phyloP scores from a whole-genome alignment of 352 stramenopile genomes.

The Thalassiosira mediterranea region DNA sequence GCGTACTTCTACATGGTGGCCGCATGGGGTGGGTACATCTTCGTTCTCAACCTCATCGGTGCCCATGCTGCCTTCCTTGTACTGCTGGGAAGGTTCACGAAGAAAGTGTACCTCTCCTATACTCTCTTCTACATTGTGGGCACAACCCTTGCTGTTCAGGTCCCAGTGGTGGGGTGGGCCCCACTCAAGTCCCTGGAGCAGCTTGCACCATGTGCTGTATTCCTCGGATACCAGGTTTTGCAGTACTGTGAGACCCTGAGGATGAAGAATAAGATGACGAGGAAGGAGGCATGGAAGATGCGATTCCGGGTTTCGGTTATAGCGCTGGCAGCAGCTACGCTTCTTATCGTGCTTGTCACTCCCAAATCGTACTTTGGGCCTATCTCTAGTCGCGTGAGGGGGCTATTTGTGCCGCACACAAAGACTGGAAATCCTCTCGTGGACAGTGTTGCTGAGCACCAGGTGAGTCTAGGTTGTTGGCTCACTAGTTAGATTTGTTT shows the following conservation, averaged over 20 bases:
- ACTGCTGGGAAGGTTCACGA: conserved; percentile 91
- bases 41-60: conserved; percentile 99
- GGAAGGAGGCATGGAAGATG: conserved; percentile 59
- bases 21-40: conserved; percentile 97
- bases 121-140: conserved; percentile 95
- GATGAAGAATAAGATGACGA: conserved; percentile 55
- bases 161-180: conserved; percentile 97
- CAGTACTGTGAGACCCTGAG: conserved; percentile 67
- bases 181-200: conserved; percentile 90
- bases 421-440: conserved; percentile 88
- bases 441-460: conserved; percentile 86
- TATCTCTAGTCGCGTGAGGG: conserved; percentile 82
- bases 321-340: conserved; percentile 40
- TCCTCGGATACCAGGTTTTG: conserved; percentile 88
- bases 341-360: conserved; percentile 54
- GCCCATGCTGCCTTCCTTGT: conserved; percentile 95
- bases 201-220: conserved; percentile 89
- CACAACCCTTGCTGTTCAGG: conserved; percentile 94
- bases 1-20: conserved; percentile 97
- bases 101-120: conserved; percentile 95
- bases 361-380: conserved; percentile 86
- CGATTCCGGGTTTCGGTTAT: conserved; percentile 67
- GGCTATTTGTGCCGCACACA: conserved; percentile 88
- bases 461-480: no score
- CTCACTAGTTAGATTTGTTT: no score